Conservation (phyloP, 129 eudicot species). For the Dittrichia graveolens region DNA sequence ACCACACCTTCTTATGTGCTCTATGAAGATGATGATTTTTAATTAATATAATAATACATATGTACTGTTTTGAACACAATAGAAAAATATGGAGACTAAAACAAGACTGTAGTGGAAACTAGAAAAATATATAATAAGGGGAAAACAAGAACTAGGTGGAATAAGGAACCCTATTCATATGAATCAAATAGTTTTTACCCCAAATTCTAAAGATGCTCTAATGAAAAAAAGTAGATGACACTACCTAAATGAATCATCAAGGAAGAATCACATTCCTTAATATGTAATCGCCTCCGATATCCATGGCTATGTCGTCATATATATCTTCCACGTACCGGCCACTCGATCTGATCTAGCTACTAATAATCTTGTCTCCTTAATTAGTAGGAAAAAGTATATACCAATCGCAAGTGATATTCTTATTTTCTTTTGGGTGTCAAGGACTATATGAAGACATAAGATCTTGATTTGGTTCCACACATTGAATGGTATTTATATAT, state of each 20-base stretch:
- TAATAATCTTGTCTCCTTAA: conserved; percentile 31
- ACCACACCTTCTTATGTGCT: conserved; percentile 18
- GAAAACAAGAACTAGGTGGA: conserved; percentile 19
- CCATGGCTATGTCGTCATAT: neutral
- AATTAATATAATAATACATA: neutral
- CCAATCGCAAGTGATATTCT: too few relatives aligned
- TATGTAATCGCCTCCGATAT: neutral
- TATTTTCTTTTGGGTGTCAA: too few relatives aligned
- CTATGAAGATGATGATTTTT: conserved; percentile 2
- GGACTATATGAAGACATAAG: too few relatives aligned
- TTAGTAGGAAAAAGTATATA: neutral
- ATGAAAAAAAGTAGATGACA: neutral
- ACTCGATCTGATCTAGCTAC: neutral
- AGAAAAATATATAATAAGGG: neutral
- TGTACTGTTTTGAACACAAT: neutral
- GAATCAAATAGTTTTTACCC: neutral
- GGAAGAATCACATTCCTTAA: conserved; percentile 27
- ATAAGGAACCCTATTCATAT: conserved; percentile 13
- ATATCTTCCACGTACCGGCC: neutral
- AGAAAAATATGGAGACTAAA: conserved; percentile 6
- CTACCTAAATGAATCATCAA: neutral
- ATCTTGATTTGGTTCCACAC: too few relatives aligned
- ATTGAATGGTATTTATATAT: too few relatives aligned
- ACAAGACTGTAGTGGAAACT: neutral
- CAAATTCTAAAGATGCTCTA: conserved; percentile 22